Evolutionary conservation across 805 yeast species (phyloP).

Genomic region (Yarrowia porcina): DNA sequence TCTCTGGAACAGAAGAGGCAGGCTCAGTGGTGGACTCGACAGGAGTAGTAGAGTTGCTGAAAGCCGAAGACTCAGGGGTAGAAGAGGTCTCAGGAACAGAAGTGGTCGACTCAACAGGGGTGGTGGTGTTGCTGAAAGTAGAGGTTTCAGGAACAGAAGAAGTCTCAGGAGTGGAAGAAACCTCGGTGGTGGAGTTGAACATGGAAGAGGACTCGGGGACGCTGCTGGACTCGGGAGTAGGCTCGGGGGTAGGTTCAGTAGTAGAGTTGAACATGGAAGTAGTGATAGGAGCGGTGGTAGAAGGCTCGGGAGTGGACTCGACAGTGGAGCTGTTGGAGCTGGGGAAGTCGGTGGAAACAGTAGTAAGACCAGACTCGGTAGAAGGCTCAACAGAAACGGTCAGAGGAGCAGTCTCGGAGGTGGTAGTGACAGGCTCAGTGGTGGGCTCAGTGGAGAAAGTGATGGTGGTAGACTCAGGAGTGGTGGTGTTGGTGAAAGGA

Average conservation of each 20-base stretch:
- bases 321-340: not conserved
- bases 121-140: too few species aligned
- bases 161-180: not conserved
- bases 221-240: not conserved
- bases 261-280: not conserved
- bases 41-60: not conserved
- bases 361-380: not conserved
- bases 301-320: not conserved
- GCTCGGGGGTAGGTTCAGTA: not conserved
- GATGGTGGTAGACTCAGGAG: not conserved
- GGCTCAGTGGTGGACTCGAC: too few species aligned
- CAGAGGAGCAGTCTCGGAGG: not conserved
- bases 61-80: too few species aligned
- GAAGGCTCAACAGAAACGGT: not conserved
- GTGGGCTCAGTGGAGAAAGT: not conserved
- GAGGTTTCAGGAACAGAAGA: not conserved
- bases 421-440: not conserved
- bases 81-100: not conserved
- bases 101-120: not conserved
- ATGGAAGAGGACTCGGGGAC: not conserved
- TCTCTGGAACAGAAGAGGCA: not conserved
- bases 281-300: not conserved
- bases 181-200: not conserved
- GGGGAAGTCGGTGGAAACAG: not conserved
- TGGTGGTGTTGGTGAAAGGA: not conserved